phyloP scores from a whole-genome alignment of 179 eudicot genomes.

The Silene vulgaris region DNA sequence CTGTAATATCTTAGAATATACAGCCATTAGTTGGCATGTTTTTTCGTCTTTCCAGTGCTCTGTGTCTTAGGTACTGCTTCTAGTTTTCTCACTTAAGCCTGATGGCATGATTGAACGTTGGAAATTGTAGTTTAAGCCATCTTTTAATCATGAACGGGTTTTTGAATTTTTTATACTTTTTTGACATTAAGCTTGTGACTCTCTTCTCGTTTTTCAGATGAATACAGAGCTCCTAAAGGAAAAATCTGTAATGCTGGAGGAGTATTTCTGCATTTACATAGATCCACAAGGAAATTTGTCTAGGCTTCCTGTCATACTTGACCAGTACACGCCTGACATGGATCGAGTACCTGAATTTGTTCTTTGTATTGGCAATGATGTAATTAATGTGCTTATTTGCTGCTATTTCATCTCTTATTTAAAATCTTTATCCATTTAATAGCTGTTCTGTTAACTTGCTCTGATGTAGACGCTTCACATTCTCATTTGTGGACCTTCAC shows the following conservation, averaged over 20 bases:
- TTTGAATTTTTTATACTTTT: neutral
- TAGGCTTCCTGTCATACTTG: constrained; percentile 87
- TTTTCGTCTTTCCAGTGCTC: neutral
- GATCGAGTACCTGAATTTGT: constrained; percentile 76
- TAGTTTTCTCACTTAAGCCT: neutral
- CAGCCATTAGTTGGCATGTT: neutral
- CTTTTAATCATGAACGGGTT: constrained; percentile 6
- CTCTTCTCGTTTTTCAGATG: constrained; percentile 45
- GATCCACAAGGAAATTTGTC: constrained; percentile 70
- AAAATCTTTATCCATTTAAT: neutral
- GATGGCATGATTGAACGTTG: neutral
- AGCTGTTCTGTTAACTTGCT: neutral
- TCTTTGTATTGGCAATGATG: constrained; percentile 79
- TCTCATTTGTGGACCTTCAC: constrained; percentile 24
- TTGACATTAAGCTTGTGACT: neutral
- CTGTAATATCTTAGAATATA: neutral
- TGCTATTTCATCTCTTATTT: neutral
- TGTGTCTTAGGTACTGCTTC: neutral
- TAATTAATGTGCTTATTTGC: constrained; percentile 30
- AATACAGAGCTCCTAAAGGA: constrained; percentile 65
- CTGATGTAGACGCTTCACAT: constrained; percentile 1
- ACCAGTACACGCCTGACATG: constrained; percentile 98
- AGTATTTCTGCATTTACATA: constrained; percentile 71
- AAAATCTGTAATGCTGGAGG: constrained; percentile 77
- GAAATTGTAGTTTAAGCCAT: constrained; percentile 15